Evolutionary conservation across 2,329 filamentous ascomycete genomes (phyloP), one percentile per base, ranked within the genome.

Genomic region (Fusarium sp.): DNA sequence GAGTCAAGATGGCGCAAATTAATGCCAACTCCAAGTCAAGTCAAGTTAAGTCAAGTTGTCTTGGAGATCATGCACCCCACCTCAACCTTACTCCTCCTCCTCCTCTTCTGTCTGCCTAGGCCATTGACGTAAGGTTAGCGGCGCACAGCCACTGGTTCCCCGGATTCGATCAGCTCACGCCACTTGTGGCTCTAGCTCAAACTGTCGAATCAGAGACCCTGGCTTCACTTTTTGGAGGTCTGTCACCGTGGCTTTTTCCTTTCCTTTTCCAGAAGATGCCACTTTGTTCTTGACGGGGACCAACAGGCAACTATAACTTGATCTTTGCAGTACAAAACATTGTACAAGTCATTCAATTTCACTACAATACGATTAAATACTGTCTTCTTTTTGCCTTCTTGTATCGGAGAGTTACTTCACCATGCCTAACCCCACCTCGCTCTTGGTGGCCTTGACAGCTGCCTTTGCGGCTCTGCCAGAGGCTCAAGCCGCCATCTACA

Each of bases 401-500:
- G 52, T 44, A 51, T 36, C 22, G 8, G 54, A 58, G 33, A 48
- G 15, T 31, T 39, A 47, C 42, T 26, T 60, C 77, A 82, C 72
- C 75, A 91, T 91, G 89, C 87, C 89, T 80, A 86, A 85, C 70
- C 81, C 86, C 79, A 82, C 86, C 78, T 82, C 84, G 72, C 82
- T 86, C 56, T 80, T 90, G 80, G 84, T 80, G 48, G 80, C 80
- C n/a, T 69, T 84, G 60, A 77, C 80, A 33, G 90, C 90, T 67
- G 84, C 94, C 55, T 85, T 96, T 73, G 88, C 93, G 70, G 87
- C 90, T 63, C 80, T 93, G 58, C 90, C 92, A 36, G 87, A 88
- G 57, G 88, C 88, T 64, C 90, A 91, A 61, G 92, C 93, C 74
- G 90, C 90, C 75, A 83, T 99, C 69, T 99, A 99, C 85, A 85